Conservation (phyloP, 2,329 filamentous ascomycete species). For the Fusarium abutilonis region DNA sequence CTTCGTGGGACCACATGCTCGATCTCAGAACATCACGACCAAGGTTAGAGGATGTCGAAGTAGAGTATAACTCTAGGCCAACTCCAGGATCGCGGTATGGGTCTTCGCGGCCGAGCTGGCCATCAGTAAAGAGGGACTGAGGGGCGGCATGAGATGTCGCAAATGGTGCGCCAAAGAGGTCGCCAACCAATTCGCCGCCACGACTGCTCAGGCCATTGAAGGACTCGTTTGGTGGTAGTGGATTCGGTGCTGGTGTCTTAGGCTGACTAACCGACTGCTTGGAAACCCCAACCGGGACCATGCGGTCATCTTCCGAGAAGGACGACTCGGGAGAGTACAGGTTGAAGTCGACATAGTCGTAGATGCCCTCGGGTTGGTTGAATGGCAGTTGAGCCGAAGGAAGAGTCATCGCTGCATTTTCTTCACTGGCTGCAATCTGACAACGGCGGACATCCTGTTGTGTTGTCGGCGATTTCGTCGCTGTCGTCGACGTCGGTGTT, state of each 20-base stretch:
- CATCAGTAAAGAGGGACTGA: constrained; percentile 18
- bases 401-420: constrained; percentile 14
- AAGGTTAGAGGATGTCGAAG: constrained; percentile 15
- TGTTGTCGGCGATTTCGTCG: constrained; percentile 39
- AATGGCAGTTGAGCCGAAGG: constrained; percentile 37
- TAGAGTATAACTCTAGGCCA: constrained; percentile 14
- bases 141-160: constrained; percentile 3
- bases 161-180: constrained; percentile 13
- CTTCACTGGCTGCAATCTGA: constrained; percentile 5
- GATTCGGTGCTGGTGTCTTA: constrained; percentile 24
- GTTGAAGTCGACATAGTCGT: constrained; percentile 65
- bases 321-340: constrained; percentile 63
- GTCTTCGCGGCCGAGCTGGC: constrained; percentile 12
- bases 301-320: constrained; percentile 60
- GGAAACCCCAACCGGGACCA: constrained; percentile 46
- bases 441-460: constrained; percentile 33
- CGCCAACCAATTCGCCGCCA: neutral
- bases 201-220: constrained; percentile 11
- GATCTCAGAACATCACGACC: constrained; percentile 9
- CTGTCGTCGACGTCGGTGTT: constrained; percentile 26
- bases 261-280: constrained; percentile 35
- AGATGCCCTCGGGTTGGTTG: constrained; percentile 35
- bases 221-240: constrained; percentile 23
- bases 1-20: constrained; percentile 3
- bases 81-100: constrained; percentile 35